These are phyloP conservation scores for Diaporthe sp. DNA, from an alignment of 2,329 filamentous ascomycete species.

Conservation along the genomic window DNA sequence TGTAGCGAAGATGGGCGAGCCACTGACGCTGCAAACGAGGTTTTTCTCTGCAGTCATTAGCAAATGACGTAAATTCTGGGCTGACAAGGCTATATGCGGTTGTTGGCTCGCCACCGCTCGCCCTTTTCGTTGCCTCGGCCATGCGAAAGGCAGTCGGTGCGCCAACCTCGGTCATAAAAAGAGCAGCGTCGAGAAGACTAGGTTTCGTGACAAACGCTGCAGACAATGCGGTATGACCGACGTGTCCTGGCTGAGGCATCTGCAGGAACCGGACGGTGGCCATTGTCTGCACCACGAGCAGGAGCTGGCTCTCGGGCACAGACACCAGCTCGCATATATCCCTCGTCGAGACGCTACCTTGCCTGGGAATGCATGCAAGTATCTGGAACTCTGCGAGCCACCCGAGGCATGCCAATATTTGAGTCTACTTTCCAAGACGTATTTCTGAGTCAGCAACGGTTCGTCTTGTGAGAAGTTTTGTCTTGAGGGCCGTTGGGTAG, in stretches of 20 bases:
- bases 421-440: neutral
- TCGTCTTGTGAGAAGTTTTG: neutral
- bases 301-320: constrained; percentile 55
- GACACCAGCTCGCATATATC: constrained; percentile 58
- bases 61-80: constrained; percentile 42
- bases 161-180: constrained; percentile 55
- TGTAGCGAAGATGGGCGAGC: constrained; percentile 49
- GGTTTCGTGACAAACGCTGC: constrained; percentile 53
- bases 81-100: constrained; percentile 44
- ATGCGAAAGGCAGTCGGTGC: constrained; percentile 54
- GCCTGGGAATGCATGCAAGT: constrained; percentile 58
- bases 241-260: constrained; percentile 49
- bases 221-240: constrained; percentile 57
- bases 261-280: constrained; percentile 53
- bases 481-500: neutral
- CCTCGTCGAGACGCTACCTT: constrained; percentile 50
- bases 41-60: constrained; percentile 41
- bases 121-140: constrained; percentile 46
- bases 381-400: constrained; percentile 62
- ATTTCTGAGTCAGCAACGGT: neutral
- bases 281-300: constrained; percentile 52
- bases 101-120: constrained; percentile 39
- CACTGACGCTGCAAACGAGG: constrained; percentile 50
- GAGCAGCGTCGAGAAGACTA: constrained; percentile 53
- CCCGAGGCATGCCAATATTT: constrained; percentile 51